Evolutionary conservation across 257 asterid genomes (phyloP), one percentile per base, ranked within the genome.

Genomic region (Echites panduratus): DNA sequence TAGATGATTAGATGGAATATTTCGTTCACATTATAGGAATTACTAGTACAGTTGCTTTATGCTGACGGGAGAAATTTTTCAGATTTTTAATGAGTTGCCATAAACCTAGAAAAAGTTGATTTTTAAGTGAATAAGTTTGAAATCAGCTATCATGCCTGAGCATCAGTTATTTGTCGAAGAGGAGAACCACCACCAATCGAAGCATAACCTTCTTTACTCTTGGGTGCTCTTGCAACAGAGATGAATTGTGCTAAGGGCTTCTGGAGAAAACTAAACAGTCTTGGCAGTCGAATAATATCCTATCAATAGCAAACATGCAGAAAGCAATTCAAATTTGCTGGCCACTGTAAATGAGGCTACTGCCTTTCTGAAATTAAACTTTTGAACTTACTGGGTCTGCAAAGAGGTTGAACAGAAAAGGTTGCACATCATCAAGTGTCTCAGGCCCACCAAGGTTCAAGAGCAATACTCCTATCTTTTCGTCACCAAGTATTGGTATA

Each of bases 101-200:
- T 54, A 20, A 56, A 43, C 48, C 17, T 32, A 32, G 35, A 40
- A 43, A 3, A 56, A 53, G 8, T 3, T 14, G 20, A 26, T 52
- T 67, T 4, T 40, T 19, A 66, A 44, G 61, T 67, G 16, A 67
- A 57, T 67, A 66, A 67, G 54, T 69, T 19, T 63, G 66, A 43
- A 5, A 54, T 22, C 66, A 54, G 66, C 53, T 68, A 77, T 45
- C 88, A 76, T 82, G 83, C 99, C 97, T 94, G 99, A 59, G 85
- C 97, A 86, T 94, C 97, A 66, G 99, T 94, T 72, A 94, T 94
- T 61, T 95, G 97, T 45, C 99, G 96, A 74, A 94, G 92, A 75
- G 99, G 97, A 83, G 99, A 94, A 74, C 99, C 99, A 70, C 99
- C 97, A 70, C 99, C 99, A 68, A 94, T 94, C 76, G 99, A 86